Base-by-base conservation (phyloP, 148 eudicot species). In the Fagopyrum homotropicum region DNA sequence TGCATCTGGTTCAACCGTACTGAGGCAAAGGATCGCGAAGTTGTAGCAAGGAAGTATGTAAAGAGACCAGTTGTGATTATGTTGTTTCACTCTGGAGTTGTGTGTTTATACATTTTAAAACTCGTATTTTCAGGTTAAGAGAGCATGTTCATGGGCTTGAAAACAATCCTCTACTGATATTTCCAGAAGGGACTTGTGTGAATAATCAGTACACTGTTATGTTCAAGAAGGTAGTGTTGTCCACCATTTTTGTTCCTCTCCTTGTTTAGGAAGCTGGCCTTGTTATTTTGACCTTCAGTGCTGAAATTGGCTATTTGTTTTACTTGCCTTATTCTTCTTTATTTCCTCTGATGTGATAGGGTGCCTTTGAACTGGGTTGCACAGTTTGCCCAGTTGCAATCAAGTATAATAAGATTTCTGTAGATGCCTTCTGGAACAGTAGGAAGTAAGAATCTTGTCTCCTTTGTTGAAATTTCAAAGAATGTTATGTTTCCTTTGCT, bases 141-240 rank as follows among this genome's bases (percentile, higher is more conserved):
- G 93, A 95, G 66, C 99, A 95, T 72, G 97, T 92, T 54, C 89
- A 87, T 60, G 99, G 97, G 51, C 75, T 91, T 72, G 99, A 95
- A 77, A 95, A 90, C 78, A 95, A 95, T 76, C 98, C 99, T 75
- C 97, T 95, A 82, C 90, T 95, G 51, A 89, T 96, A 81, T 96
- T 96, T 76, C 99, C 99, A 9, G 99, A 96, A 85, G 99, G 98
- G 82, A 96, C 99, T 61, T 92, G 99, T 78, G 99, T 96, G 30
- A 96, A 96, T 79, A 96, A 96, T 85, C 92, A 92, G 72, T 96
- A 90, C 75, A 86, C 88, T 51, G 99, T 96, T 54, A 92, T 96
- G 98, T 96, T 96, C 79, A 96, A 96, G 83, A 96, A 96, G 97
- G 98, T 90, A 76, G 54, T 48, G 30, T 29, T 48, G 40, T 60